Evolutionary conservation across 2,329 filamentous ascomycete species (phyloP).

Genomic region (Nothopassalora personata): DNA sequence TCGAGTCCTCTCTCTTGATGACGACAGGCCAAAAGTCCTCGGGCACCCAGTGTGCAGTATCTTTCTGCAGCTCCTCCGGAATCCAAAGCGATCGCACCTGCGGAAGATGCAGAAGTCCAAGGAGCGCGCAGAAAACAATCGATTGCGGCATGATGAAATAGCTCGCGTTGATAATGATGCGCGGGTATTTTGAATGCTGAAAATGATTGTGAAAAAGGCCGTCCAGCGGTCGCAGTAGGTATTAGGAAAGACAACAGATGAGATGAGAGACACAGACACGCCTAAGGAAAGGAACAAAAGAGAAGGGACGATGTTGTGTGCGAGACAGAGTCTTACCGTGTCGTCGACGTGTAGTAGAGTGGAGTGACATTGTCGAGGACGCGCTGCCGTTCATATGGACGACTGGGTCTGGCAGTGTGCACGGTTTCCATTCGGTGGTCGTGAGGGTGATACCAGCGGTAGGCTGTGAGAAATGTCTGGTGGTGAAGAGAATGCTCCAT

Average conservation of each 20-base stretch:
- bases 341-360: constrained; percentile 10
- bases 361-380: constrained; percentile 13
- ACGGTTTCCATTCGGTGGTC: background rate
- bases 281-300: constrained; percentile 9
- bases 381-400: constrained; percentile 11
- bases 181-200: constrained; percentile 13
- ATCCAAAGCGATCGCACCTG: constrained; percentile 24
- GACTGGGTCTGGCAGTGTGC: constrained; percentile 4
- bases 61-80: constrained; percentile 16
- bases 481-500: constrained; percentile 3
- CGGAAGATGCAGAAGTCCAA: constrained; percentile 14
- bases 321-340: constrained; percentile 17
- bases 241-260: constrained; percentile 8
- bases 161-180: constrained; percentile 11
- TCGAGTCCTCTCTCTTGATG: constrained; percentile 25
- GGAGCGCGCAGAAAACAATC: constrained; percentile 29
- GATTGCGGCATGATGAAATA: constrained; percentile 11
- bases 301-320: constrained; percentile 3
- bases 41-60: constrained; percentile 12
- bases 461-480: constrained; percentile 18
- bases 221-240: constrained; percentile 8
- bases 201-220: constrained; percentile 5
- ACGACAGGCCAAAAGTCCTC: constrained; percentile 18
- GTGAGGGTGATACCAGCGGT: constrained; percentile 19
- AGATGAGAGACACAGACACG: constrained; percentile 9